A percentile compares a stretch with the other conserved stretches of the same genome.
phyloP scores from a whole-genome alignment of 2,329 filamentous ascomycete genomes.

The Penicillium sp. region DNA sequence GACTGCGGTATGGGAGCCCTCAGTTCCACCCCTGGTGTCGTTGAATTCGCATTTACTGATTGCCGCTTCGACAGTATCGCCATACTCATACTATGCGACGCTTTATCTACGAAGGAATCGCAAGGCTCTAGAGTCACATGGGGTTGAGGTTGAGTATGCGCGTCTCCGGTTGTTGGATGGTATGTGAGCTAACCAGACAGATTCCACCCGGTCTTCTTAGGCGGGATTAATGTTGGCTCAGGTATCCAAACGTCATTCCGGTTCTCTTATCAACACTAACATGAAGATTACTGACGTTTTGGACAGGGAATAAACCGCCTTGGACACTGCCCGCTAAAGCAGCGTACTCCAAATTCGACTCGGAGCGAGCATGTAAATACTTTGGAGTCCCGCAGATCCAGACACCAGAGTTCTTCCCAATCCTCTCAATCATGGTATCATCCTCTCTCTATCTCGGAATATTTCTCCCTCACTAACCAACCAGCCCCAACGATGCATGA shows the following conservation, averaged over 20 bases:
- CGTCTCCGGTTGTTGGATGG: neutral
- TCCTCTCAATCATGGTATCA: slow-evolving; percentile 43
- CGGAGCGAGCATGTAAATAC: slow-evolving; percentile 43
- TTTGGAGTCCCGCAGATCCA: slow-evolving; percentile 36
- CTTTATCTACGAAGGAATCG: slow-evolving; percentile 52
- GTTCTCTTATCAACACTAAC: neutral
- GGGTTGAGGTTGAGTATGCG: slow-evolving; percentile 59
- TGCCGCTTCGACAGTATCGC: slow-evolving; percentile 48
- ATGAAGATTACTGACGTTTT: neutral
- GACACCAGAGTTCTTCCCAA: slow-evolving; percentile 45
- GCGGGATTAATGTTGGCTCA: slow-evolving; percentile 54
- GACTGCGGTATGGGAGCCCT: slow-evolving; percentile 16
- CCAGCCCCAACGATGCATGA: slow-evolving; percentile 57
- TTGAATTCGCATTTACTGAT: neutral
- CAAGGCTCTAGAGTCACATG: slow-evolving; percentile 48
- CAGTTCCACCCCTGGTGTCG: neutral
- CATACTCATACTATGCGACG: slow-evolving; percentile 48
- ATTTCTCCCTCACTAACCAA: neutral
- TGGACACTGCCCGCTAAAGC: slow-evolving; percentile 63
- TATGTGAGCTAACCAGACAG: slow-evolving; percentile 34
- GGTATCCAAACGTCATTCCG: slow-evolving; percentile 32
- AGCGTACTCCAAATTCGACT: slow-evolving; percentile 47
- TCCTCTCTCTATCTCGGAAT: slow-evolving; percentile 23
- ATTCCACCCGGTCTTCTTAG: slow-evolving; percentile 63
- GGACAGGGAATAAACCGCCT: slow-evolving; percentile 60